These are phyloP conservation scores for Cucurbita pepo DNA, from an alignment of 306 rosid species.

Conservation along the genomic window DNA sequence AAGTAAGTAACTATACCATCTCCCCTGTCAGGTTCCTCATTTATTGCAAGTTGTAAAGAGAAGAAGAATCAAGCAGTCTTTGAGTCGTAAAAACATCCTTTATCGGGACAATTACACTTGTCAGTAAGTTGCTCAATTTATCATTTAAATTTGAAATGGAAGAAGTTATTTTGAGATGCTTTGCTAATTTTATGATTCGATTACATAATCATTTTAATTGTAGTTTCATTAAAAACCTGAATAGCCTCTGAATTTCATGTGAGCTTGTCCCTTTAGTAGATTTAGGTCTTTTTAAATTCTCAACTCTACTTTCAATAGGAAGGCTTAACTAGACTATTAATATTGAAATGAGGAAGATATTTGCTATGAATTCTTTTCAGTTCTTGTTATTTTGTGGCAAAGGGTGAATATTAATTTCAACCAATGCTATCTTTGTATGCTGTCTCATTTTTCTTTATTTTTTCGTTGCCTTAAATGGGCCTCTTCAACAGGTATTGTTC, in stretches of 20 bases:
- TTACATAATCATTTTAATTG: too few species aligned
- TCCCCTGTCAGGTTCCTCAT: constrained; percentile 64
- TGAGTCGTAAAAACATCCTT: constrained; percentile 75
- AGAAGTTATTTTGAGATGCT: background rate
- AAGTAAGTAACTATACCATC: constrained; percentile 12
- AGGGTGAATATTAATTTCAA: background rate
- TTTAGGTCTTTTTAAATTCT: background rate
- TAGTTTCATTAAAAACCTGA: too few species aligned
- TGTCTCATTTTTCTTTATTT: background rate
- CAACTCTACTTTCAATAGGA: background rate
- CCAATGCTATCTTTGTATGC: background rate
- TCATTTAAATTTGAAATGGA: background rate
- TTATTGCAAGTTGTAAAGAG: constrained; percentile 83
- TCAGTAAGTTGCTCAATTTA: constrained; percentile 42
- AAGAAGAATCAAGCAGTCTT: constrained; percentile 51
- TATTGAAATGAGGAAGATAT: background rate
- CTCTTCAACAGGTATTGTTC: constrained; percentile 67
- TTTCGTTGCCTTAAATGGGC: background rate
- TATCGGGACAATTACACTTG: constrained; percentile 75
- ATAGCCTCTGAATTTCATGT: too few species aligned
- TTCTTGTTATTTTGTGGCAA: background rate
- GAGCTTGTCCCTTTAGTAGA: background rate
- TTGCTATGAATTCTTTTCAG: background rate
- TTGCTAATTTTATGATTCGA: background rate
- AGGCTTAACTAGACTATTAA: background rate